Conservation (phyloP, 176 grass and related monocot genomes). For the Rhipidocladum racemiflorum region DNA sequence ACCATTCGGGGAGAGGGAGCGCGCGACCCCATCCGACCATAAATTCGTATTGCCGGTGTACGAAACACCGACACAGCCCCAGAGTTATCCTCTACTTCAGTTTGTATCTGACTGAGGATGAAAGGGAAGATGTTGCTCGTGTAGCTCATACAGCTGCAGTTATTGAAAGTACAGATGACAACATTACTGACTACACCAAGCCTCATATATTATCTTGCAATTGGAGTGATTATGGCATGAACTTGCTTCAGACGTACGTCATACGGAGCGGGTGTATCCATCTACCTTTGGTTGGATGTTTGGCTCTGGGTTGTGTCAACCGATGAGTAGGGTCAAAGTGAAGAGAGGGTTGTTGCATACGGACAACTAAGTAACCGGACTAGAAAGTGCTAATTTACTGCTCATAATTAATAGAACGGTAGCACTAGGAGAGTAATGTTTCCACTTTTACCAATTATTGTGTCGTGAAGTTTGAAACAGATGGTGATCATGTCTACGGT, state of each 20-base stretch:
- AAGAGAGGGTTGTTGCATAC: conserved; percentile 26
- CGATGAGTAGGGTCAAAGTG: conserved; percentile 32
- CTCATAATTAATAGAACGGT: neutral
- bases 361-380: conserved; percentile 24
- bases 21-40: too few species aligned
- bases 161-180: neutral
- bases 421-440: neutral
- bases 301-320: neutral
- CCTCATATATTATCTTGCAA: neutral
- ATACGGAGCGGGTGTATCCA: neutral
- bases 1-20: too few species aligned
- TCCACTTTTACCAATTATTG: neutral
- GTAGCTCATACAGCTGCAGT: conserved; percentile 14
- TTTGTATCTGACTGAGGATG: neutral
- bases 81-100: neutral
- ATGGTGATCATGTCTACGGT: too few species aligned
- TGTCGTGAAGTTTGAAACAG: conserved; percentile 15
- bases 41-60: too few species aligned
- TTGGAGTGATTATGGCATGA: neutral
- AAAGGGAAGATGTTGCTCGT: conserved; percentile 27
- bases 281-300: conserved; percentile 19
- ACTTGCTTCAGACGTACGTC: neutral
- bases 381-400: conserved; percentile 15
- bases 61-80: too few species aligned
- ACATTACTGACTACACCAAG: conserved; percentile 11